Evolutionary conservation across 345 rosid species (phyloP).

Genomic region (Salix caprea): DNA sequence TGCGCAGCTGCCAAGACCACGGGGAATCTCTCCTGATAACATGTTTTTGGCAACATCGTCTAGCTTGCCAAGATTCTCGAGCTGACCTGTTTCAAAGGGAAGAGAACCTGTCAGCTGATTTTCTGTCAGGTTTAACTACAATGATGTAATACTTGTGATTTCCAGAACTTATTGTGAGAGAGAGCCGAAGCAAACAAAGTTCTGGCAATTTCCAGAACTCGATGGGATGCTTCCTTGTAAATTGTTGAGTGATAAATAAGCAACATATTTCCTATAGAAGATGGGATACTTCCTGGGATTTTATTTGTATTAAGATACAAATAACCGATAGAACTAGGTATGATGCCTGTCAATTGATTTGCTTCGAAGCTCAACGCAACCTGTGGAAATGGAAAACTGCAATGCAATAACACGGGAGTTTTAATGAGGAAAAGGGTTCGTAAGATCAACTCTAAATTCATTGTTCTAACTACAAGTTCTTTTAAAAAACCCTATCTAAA

Average conservation of each 20-base stretch:
- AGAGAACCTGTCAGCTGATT: too few species aligned
- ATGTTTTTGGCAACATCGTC: neutral
- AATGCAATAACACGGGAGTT: too few species aligned
- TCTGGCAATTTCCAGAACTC: neutral
- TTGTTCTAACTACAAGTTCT: too few species aligned
- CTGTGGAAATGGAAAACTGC: too few species aligned
- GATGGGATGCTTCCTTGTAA: conserved; percentile 15
- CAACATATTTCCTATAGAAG: neutral
- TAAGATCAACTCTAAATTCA: too few species aligned
- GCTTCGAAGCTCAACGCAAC: neutral
- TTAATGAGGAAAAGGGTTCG: too few species aligned
- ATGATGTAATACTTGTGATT: neutral
- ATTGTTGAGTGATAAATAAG: neutral
- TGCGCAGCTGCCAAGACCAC: neutral
- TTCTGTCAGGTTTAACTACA: neutral
- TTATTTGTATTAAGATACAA: neutral
- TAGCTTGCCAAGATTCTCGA: too few species aligned
- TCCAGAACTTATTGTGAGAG: neutral
- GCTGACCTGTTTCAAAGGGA: too few species aligned
- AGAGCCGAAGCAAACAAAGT: neutral
- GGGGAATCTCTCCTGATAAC: conserved; percentile 11
- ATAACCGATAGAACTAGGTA: neutral
- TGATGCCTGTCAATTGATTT: conserved; percentile 1
- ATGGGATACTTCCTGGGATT: conserved; percentile 6
- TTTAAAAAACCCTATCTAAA: too few species aligned